Evolutionary conservation across 148 eudicot genomes (phyloP), one percentile per base, ranked within the genome.

Genomic region (Pouteria glomerata): DNA sequence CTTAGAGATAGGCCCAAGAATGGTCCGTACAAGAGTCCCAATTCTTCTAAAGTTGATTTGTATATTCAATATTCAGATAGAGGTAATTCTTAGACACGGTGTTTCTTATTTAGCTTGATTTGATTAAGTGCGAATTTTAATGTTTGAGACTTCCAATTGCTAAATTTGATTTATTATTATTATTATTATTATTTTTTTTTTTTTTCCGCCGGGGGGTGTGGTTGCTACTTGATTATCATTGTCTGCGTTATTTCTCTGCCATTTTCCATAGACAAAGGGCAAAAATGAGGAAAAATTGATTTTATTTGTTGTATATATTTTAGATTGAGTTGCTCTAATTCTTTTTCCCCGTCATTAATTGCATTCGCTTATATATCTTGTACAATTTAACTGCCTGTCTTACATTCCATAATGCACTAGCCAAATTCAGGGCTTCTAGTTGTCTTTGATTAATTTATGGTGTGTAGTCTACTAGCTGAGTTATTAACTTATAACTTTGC

Each of bases 21-120:
- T 61, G 66, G 71, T 30, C 15, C 55, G 10, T 48, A 66, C 41
- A 68, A 73, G 48, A 55, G 35, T 27, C 53, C 72, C 27, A 42
- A 55, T 61, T 72, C 71, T 48, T 64, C 76, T 0, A 84, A 82
- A 74, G 79, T 83, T 61, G 88, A 89, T 76, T 48, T 83, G 37
- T 89, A 75, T 57, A 71, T 85, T 73, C 92, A 88, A 19, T 88
- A 84, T 29, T 84, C 92, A 24, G 88, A 88, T 84, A 86, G 86
- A 80, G 90, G 88, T 85, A 56, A 16, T 35, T 29, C 6, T 26
- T 73, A 24, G 1, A 55, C 31, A 19, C 26, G 12, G 15, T 31
- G 23, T 44, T 57, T 56, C 59, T 8, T 11, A 27, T 67, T 53
- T 39, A n/a, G 8, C 39, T 19, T 45, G n/a, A 31, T 55, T 29